Conservation (phyloP, 1,139 yeast species). For the Magnusiomyces clavatus region DNA sequence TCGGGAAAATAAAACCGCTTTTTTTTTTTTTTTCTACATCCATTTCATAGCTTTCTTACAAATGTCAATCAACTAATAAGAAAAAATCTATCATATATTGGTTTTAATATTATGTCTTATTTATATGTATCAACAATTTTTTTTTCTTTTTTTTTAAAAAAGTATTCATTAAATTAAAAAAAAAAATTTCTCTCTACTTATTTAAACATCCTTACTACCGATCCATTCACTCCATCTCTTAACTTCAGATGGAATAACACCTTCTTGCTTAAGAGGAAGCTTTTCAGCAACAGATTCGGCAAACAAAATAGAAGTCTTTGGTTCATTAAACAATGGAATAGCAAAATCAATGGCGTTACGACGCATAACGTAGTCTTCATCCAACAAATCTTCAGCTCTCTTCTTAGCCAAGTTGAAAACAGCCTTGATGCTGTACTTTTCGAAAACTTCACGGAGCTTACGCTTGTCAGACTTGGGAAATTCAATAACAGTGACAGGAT, state of each 20-base stretch:
- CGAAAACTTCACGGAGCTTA: conserved; percentile 87
- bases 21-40: not conserved
- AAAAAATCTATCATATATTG: not conserved
- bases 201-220: conserved; percentile 79
- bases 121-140: not conserved
- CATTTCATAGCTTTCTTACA: too few relatives aligned
- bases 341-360: conserved; percentile 98
- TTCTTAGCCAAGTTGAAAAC: conserved; percentile 89
- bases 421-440: conserved; percentile 69
- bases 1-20: not conserved
- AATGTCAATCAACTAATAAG: too few relatives aligned
- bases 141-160: not conserved
- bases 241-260: conserved; percentile 74
- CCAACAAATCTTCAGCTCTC: conserved; percentile 76
- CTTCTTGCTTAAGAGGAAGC: conserved; percentile 43
- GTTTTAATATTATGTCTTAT: not conserved
- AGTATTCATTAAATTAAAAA: not conserved
- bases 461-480: conserved; percentile 93
- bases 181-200: not conserved
- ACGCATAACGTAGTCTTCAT: conserved; percentile 95
- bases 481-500: conserved; percentile 54
- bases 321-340: conserved; percentile 92
- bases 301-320: conserved; percentile 82
- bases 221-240: conserved; percentile 94
- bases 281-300: conserved; percentile 75